Evolutionary conservation across 1,284 basidiomycete genomes (phyloP), one percentile per base, ranked within the genome.

Genomic region (Cutaneotrichosporon daszewskae): DNA sequence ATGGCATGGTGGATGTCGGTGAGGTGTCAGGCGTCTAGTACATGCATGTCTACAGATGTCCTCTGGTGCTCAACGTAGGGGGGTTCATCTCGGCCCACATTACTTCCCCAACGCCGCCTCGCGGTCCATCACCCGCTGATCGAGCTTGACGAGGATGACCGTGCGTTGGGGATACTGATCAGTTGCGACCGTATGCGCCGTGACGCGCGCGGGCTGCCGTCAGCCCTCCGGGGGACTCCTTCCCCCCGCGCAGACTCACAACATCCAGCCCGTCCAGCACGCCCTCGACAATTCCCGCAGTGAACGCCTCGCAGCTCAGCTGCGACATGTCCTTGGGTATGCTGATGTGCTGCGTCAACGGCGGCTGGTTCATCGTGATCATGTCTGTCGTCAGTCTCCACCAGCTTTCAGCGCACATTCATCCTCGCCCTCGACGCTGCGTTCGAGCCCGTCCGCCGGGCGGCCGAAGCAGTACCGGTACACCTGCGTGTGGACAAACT

Each of bases 361-460:
- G 79, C 11, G 95, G 92, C 62, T 90, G 84, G 64, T 99, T 97
- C 75, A 95, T 87, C 49, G 94, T 87, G 54, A 99, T 89, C 95
- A 98, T 97, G 72, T 97, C 91, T 94, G 60, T 6, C 0, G 40
- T 47, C 36, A 45, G 43, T 13, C 2, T 24, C 5, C 3, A 13
- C 24, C 26, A 27, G n/a, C 14, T 12, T 13, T 23, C 26, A 20
- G 6, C 16, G 29, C 57, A 87, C 90, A 98, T 75, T 98, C 94
- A 65, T 97, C 92, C 23, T 85, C 82, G 43, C 92, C 87, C 68
- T 96, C 91, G 1, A 96, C 90, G 59, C 87, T 91, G 71, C 89
- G 85, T 71, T 98, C 92, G 37, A 98, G 81, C 2, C 85, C 88
- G 64, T 97, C 95, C 12, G 95, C 95, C 4, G 87, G 77, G 64